Base-by-base conservation (phyloP, 2,329 filamentous ascomycete genomes). In the Diplocarpon rosae region DNA sequence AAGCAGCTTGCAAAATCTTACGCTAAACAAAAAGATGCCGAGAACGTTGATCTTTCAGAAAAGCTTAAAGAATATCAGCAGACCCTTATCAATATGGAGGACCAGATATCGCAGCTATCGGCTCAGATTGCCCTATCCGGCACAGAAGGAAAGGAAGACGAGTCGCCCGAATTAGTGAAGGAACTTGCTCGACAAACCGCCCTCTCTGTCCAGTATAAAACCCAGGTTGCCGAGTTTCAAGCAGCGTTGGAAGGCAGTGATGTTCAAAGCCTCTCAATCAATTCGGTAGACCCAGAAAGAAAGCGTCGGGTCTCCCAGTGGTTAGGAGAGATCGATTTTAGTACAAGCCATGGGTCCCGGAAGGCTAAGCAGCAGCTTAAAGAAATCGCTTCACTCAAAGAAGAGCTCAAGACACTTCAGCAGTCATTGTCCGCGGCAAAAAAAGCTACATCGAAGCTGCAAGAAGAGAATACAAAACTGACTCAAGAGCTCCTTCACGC, bases 1-100 rank as follows among this genome's bases (percentile, higher is more conserved):
- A 86, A 88, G 67, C 77, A 85, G 59, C 69, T 86, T 50, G 83
- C 84, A 46, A 89, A 85, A 64, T 81, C 79, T 44, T 89, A 82
- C 58, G 85, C 85, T 35, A 80, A 81, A 60, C 76, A 82, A 64
- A 89, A 88, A 62, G 85, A 90, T 57, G 69, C 71, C 14, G 80
- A 88, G 61, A 80, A 81, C 16, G 72, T 75, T 20, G 72, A 83
- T 45, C 65, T 89, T 39, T 71, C 73, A 16, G 74, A 78, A 48
- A 75, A 78, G 55, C 70, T 90, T 30, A 73, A 73, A 48, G 76
- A 83, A 47, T 83, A 87, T 59, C 78, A 81, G 52, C 70, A 73
- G 50, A 82, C 75, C 57, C 76, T 82, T 20, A 65, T 70, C 27
- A 64, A 69, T 43, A 78, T 86, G 67, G 83, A 88, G 59, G 68